Base-by-base conservation (phyloP, 129 eudicot genomes). In the Sambucus nigra region DNA sequence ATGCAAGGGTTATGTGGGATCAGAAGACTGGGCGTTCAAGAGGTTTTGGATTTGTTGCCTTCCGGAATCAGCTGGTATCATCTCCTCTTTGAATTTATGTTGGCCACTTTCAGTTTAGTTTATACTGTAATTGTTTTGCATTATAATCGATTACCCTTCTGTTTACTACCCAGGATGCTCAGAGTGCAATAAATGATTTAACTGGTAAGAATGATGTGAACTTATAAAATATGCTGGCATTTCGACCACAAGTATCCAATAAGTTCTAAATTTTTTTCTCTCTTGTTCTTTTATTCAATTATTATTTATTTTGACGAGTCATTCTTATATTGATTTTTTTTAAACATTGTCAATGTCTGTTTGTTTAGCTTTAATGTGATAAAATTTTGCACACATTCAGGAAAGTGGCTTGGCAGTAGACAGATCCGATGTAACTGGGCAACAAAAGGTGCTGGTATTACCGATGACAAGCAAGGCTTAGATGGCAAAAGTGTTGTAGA, bases 1-100 rank as follows among this genome's bases (percentile, higher is more conserved):
- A 85, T 52, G 97, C 97, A 39, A 84, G 88, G 78, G 97, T 88
- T 39, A 88, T 88, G 96, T 88, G 96, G 97, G 97, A 88, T 71
- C 97, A 88, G 68, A 84, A 77, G 72, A 88, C 94, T 51, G 94
- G 91, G 14, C 97, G 92, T 59, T 88, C 97, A 35, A 81, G 97
- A 66, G 97, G 97, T 51, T 88, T 77, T 74, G 97, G 97, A 53
- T 88, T 88, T 68, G 97, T 88, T 49, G 80, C 97, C 47, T 88
- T 88, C 66, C 80, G 97, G 49, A 81, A 73, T 65, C 97, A 88
- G 56, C 97, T 72, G 82, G 97, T 88, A 39, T 4, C 51, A 16
- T 51, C 25, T 57, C 17, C 28, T 51, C 47, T 44, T 59, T 24
- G 35, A 40, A 51, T 46, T 40, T 40, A 32, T 40, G 60, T 23